These are phyloP conservation scores for Nephelium lappaceum DNA, from an alignment of 345 rosid species.

Conservation along the genomic window DNA sequence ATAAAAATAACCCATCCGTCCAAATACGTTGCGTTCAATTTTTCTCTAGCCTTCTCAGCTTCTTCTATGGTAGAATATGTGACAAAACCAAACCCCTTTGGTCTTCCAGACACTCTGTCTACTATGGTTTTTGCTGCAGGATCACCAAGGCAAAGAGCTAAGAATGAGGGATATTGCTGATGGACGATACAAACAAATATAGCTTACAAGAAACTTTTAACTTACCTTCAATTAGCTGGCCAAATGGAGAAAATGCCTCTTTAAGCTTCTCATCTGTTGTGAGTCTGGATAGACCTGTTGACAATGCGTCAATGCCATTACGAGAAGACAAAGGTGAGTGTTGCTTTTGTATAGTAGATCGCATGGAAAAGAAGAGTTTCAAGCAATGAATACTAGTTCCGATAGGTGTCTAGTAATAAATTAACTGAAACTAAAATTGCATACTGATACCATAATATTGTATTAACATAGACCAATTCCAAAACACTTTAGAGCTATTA, in stretches of 20 bases:
- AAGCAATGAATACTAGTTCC: not conserved
- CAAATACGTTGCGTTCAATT: slow-evolving; percentile 82
- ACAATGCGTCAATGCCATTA: slow-evolving; percentile 18
- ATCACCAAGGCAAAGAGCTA: not conserved
- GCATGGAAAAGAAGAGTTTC: not conserved
- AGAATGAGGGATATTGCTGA: not conserved
- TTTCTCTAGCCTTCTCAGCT: slow-evolving; percentile 86
- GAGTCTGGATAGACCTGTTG: slow-evolving; percentile 68
- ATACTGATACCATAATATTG: not conserved
- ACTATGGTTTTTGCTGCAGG: slow-evolving; percentile 64
- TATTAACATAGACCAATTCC: not conserved
- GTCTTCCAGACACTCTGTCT: slow-evolving; percentile 70
- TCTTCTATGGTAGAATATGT: slow-evolving; percentile 70
- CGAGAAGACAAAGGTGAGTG: not conserved
- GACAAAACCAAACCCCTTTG: slow-evolving; percentile 85
- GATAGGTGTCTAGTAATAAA: no score
- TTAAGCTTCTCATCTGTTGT: slow-evolving; percentile 76
- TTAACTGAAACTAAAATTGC: not conserved
- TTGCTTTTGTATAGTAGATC: not conserved
- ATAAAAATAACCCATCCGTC: slow-evolving; percentile 98
- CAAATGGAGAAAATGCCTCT: slow-evolving; percentile 78
- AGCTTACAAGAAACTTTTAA: not conserved
- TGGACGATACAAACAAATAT: not conserved
- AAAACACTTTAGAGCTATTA: not conserved
- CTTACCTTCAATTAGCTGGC: slow-evolving; percentile 72